Evolutionary conservation across 306 rosid species (phyloP).

Genomic region (Neltuma alba): DNA sequence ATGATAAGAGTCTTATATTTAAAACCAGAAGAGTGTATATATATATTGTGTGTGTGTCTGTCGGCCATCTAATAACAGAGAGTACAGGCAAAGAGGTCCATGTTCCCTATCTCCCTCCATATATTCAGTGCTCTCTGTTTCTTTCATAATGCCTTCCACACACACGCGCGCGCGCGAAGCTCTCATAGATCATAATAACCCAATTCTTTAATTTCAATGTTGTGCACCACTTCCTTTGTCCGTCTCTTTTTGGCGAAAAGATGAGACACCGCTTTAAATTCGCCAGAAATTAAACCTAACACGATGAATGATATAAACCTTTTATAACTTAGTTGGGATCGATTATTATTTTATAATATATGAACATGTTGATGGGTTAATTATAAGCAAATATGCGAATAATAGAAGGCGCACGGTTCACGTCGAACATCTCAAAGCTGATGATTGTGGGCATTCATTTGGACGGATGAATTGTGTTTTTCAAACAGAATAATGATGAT

Average conservation of each 20-base stretch:
- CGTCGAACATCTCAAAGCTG: background rate
- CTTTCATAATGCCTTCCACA: background rate
- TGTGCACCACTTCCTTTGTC: constrained; percentile 8
- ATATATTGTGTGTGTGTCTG: too few species aligned
- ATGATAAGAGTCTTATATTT: too few species aligned
- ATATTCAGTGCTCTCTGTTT: background rate
- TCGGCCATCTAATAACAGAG: constrained; percentile 18
- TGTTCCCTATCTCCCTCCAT: background rate
- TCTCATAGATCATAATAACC: background rate
- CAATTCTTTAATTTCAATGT: constrained; percentile 19
- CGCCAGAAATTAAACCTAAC: background rate
- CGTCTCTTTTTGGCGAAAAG: background rate
- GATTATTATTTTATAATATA: too few species aligned
- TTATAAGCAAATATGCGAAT: background rate
- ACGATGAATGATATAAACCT: too few species aligned
- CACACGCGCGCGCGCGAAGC: too few species aligned
- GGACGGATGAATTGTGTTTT: too few species aligned
- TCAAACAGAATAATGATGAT: too few species aligned
- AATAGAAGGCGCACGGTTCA: background rate
- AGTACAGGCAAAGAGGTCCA: constrained; percentile 13
- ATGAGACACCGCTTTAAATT: background rate
- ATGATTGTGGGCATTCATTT: background rate
- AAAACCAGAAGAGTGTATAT: too few species aligned
- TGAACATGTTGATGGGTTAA: background rate
- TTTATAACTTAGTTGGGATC: background rate